These are phyloP conservation scores for Fraxinus nigra DNA, from an alignment of 305 asterid genomes.

Conservation along the genomic window DNA sequence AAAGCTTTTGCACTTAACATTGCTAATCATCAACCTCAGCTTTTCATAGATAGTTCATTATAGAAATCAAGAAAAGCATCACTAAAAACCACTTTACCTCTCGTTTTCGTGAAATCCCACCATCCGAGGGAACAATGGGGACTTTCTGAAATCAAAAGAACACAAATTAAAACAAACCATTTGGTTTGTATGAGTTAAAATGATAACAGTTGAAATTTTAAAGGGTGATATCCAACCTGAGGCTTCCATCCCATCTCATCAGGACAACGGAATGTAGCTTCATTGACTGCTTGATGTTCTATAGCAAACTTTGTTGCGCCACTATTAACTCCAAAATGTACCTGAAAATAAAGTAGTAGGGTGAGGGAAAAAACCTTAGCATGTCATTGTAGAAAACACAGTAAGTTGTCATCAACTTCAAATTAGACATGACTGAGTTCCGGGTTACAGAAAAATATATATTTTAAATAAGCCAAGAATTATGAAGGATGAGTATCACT, in stretches of 20 bases:
- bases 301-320: slow-evolving; percentile 54
- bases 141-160: slow-evolving; percentile 35
- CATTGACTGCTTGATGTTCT: slow-evolving; percentile 51
- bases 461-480: background rate
- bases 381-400: background rate
- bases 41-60: background rate
- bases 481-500: background rate
- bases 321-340: slow-evolving; percentile 50
- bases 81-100: slow-evolving; percentile 28
- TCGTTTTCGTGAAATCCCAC: slow-evolving; percentile 40
- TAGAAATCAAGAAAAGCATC: background rate
- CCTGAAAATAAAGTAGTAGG: slow-evolving; percentile 24
- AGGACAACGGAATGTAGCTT: slow-evolving; percentile 47
- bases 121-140: slow-evolving; percentile 49
- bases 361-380: background rate
- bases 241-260: slow-evolving; percentile 65
- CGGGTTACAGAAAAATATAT: background rate
- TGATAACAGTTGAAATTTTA: background rate
- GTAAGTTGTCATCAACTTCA: background rate
- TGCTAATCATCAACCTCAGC: background rate
- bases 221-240: slow-evolving; percentile 24
- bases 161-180: background rate
- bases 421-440: background rate
- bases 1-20: background rate
- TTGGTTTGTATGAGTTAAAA: background rate